phyloP scores from a whole-genome alignment of 2,329 filamentous ascomycete genomes.

The Verticillium tricorpus region DNA sequence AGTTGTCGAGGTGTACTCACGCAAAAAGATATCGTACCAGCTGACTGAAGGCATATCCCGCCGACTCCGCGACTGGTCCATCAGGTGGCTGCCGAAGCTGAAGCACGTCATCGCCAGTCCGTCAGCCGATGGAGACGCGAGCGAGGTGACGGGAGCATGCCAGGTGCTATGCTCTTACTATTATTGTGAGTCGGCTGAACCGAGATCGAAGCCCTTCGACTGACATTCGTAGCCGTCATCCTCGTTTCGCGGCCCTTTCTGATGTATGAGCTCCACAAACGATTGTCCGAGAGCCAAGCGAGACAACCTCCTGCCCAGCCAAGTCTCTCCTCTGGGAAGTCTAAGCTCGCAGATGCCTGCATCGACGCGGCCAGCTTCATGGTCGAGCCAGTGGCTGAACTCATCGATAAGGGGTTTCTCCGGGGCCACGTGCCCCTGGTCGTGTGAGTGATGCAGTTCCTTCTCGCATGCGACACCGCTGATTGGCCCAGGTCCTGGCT shows the following conservation, averaged over 20 bases:
- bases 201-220: neutral
- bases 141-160: slow-evolving; percentile 39
- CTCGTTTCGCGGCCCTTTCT: slow-evolving; percentile 50
- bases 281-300: slow-evolving; percentile 31
- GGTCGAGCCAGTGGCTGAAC: slow-evolving; percentile 42
- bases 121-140: slow-evolving; percentile 17
- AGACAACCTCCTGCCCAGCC: slow-evolving; percentile 2
- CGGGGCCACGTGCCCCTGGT: slow-evolving; percentile 43
- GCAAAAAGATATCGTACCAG: slow-evolving; percentile 47
- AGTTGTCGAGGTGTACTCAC: slow-evolving; percentile 47
- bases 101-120: slow-evolving; percentile 29
- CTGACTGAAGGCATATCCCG: slow-evolving; percentile 49
- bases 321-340: slow-evolving; percentile 34
- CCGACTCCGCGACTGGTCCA: slow-evolving; percentile 47
- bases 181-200: slow-evolving; percentile 24
- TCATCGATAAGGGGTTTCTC: slow-evolving; percentile 36
- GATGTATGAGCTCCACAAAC: slow-evolving; percentile 48
- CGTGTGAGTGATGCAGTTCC: slow-evolving; percentile 34
- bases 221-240: slow-evolving; percentile 38
- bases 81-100: slow-evolving; percentile 40
- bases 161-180: slow-evolving; percentile 50
- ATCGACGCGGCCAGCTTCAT: slow-evolving; percentile 51
- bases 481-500: slow-evolving; percentile 40
- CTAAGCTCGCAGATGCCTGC: slow-evolving; percentile 48
- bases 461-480: neutral